Evolutionary conservation across 1,139 yeast genomes (phyloP).

Genomic region (Yamadazyma diddensiae): DNA sequence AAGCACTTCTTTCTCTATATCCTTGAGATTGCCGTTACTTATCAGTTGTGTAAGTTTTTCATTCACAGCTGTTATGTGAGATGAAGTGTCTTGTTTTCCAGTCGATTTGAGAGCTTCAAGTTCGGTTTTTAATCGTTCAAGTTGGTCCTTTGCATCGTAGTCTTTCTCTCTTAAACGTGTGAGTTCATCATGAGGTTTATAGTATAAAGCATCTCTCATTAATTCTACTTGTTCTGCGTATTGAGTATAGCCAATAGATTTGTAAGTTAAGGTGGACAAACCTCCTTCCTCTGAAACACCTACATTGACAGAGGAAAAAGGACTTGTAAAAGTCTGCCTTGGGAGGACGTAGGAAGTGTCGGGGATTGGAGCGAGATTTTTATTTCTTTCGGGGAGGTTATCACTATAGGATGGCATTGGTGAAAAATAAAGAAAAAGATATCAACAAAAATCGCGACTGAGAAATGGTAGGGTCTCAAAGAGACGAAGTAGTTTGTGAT

Average conservation of each 20-base stretch:
- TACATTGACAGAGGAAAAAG: slow-evolving; percentile 40
- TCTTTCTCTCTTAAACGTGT: slow-evolving; percentile 21
- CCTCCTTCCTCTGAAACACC: slow-evolving; percentile 48
- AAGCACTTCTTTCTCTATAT: slow-evolving; percentile 16
- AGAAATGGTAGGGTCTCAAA: background rate
- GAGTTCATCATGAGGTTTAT: slow-evolving; percentile 14
- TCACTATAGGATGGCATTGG: slow-evolving; percentile 10
- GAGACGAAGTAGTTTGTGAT: background rate
- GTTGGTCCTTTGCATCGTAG: slow-evolving; percentile 16
- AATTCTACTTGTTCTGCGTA: slow-evolving; percentile 38
- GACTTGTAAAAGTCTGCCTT: slow-evolving; percentile 31
- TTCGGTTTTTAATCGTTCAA: slow-evolving; percentile 21
- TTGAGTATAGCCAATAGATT: slow-evolving; percentile 37
- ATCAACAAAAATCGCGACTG: background rate
- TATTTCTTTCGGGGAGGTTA: slow-evolving; percentile 7
- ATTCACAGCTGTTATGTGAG: slow-evolving; percentile 7
- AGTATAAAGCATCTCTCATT: slow-evolving; percentile 22
- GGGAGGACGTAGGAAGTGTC: slow-evolving; percentile 28
- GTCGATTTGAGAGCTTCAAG: slow-evolving; percentile 9
- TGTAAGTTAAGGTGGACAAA: slow-evolving; percentile 42
- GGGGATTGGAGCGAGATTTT: slow-evolving; percentile 6
- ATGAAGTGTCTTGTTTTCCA: slow-evolving; percentile 3
- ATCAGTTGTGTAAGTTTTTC: slow-evolving; percentile 18
- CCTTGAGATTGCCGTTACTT: slow-evolving; percentile 14
- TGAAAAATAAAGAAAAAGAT: background rate